Evolutionary conservation across 2,329 filamentous ascomycete species (phyloP).

Genomic region (Phaeomoniella chlamydospora): DNA sequence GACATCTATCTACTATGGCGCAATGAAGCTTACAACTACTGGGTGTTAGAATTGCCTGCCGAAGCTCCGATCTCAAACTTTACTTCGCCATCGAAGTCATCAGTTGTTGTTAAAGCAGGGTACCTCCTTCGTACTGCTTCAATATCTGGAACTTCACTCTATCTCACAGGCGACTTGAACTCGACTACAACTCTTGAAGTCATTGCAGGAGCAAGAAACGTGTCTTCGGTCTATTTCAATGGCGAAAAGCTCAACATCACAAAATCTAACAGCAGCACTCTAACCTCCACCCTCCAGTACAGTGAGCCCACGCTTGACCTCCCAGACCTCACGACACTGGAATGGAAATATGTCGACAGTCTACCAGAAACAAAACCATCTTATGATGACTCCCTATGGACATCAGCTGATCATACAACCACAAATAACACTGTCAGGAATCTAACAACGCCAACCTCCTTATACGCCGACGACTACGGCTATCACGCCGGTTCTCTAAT

Average conservation of each 20-base stretch:
- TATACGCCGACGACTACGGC: constrained; percentile 63
- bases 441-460: constrained; percentile 46
- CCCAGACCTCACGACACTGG: constrained; percentile 41
- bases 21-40: constrained; percentile 29
- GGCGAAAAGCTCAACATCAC: constrained; percentile 23
- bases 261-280: constrained; percentile 7
- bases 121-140: constrained; percentile 34
- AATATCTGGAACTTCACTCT: constrained; percentile 40
- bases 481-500: constrained; percentile 55
- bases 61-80: constrained; percentile 15
- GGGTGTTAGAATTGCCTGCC: constrained; percentile 22
- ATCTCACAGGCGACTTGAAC: constrained; percentile 59
- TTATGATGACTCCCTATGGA: constrained; percentile 61
- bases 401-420: constrained; percentile 38
- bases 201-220: constrained; percentile 41
- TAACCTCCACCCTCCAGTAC: constrained; percentile 35
- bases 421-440: constrained; percentile 43
- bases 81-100: constrained; percentile 15
- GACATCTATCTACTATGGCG: constrained; percentile 17
- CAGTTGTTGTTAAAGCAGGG: constrained; percentile 26
- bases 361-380: constrained; percentile 50
- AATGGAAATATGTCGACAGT: constrained; percentile 57
- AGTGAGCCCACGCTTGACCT: constrained; percentile 34
- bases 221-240: constrained; percentile 45
- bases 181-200: constrained; percentile 53